A percentile compares a stretch with the other conserved stretches of the same genome.
Conservation (phyloP, 495 filamentous ascomycete genomes). For the Rusavskia elegans region DNA sequence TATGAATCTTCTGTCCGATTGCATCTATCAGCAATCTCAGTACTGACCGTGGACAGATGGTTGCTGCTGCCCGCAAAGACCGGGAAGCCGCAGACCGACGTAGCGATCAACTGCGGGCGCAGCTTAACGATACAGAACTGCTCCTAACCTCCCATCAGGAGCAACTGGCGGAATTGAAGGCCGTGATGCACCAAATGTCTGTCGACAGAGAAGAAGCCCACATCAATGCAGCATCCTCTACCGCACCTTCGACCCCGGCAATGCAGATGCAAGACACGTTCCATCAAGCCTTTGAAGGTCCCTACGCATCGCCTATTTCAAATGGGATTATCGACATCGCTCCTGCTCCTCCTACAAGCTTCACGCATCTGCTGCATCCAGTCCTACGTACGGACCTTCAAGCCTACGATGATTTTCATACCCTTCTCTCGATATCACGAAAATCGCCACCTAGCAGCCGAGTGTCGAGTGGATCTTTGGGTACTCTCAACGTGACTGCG, state of each 20-base stretch:
- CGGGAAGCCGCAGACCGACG: constrained; percentile 59
- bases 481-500: constrained; percentile 43
- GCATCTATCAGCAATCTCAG: neutral
- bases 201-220: constrained; percentile 53
- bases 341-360: constrained; percentile 71
- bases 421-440: constrained; percentile 54
- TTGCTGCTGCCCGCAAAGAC: constrained; percentile 52
- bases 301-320: constrained; percentile 28
- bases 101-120: constrained; percentile 62
- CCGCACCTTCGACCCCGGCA: constrained; percentile 53
- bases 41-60: constrained; percentile 51
- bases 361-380: constrained; percentile 65
- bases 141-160: constrained; percentile 82
- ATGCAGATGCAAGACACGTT: constrained; percentile 23
- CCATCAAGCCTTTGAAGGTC: constrained; percentile 25
- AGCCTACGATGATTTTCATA: constrained; percentile 72
- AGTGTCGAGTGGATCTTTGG: constrained; percentile 53
- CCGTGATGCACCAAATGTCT: constrained; percentile 79
- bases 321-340: constrained; percentile 39
- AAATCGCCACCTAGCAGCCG: constrained; percentile 42
- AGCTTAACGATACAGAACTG: constrained; percentile 71
- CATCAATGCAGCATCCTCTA: constrained; percentile 36
- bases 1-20: constrained; percentile 16
- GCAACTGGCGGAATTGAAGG: constrained; percentile 79
- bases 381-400: constrained; percentile 68